Conservation (phyloP, 495 filamentous ascomycete genomes). For the Aspergillus sclerotioniger region DNA sequence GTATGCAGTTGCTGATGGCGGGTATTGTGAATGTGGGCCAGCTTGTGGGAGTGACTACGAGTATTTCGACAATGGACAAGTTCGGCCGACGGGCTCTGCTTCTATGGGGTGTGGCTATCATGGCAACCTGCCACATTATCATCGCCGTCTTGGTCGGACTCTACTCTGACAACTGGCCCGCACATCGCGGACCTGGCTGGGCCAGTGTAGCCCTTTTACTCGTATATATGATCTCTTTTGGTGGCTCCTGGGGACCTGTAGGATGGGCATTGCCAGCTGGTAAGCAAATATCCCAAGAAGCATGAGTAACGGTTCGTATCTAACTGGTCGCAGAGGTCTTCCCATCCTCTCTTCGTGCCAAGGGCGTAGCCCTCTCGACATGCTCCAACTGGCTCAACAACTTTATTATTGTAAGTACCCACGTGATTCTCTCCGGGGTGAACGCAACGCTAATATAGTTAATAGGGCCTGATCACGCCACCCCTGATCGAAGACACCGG, state of each 20-base stretch:
- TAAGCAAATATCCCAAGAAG: slow-evolving; percentile 4
- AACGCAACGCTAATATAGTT: not conserved
- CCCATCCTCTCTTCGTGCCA: slow-evolving; percentile 50
- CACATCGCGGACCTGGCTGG: slow-evolving; percentile 48
- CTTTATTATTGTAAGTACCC: slow-evolving; percentile 48
- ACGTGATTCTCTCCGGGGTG: too few relatives aligned
- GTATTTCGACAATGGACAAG: slow-evolving; percentile 50
- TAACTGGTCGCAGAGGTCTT: slow-evolving; percentile 39
- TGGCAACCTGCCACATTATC: slow-evolving; percentile 51
- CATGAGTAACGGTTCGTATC: not conserved
- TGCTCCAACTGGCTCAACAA: slow-evolving; percentile 58
- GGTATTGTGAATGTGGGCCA: slow-evolving; percentile 58
- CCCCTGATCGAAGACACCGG: slow-evolving; percentile 54
- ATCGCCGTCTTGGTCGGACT: slow-evolving; percentile 49
- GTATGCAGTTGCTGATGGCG: slow-evolving; percentile 58
- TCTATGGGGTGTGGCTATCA: slow-evolving; percentile 43
- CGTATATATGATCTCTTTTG: slow-evolving; percentile 51
- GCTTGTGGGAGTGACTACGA: slow-evolving; percentile 46
- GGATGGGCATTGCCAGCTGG: slow-evolving; percentile 47
- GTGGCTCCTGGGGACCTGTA: slow-evolving; percentile 46
- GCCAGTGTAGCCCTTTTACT: slow-evolving; percentile 45
- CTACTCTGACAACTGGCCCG: slow-evolving; percentile 43
- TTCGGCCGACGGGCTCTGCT: slow-evolving; percentile 48
- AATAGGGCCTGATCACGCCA: slow-evolving; percentile 49
- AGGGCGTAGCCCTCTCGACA: slow-evolving; percentile 52